These are phyloP conservation scores for Aspergillus fijiensis DNA, from an alignment of 2,329 filamentous ascomycete species.

Conservation along the genomic window DNA sequence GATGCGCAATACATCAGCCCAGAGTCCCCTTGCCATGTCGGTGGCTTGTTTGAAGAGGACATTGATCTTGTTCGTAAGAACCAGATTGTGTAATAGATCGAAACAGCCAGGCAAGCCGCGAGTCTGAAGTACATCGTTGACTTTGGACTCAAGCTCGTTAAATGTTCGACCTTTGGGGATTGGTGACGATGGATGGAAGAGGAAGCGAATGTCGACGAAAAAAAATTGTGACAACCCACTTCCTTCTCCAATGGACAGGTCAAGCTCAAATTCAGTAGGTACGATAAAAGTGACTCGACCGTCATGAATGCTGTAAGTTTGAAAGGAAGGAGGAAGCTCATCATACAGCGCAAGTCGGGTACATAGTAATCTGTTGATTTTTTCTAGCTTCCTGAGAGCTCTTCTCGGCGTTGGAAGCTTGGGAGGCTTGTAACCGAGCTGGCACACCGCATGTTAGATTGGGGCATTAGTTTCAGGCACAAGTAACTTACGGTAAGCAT, in stretches of 20 bases:
- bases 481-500: constrained; percentile 68
- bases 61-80: constrained; percentile 85
- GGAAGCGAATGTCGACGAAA: constrained; percentile 88
- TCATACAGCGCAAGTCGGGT: constrained; percentile 84
- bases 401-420: constrained; percentile 69
- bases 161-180: constrained; percentile 64
- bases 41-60: constrained; percentile 75
- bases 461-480: constrained; percentile 18
- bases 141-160: constrained; percentile 64
- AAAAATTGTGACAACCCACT: constrained; percentile 81
- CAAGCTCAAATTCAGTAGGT: constrained; percentile 82
- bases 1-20: constrained; percentile 75
- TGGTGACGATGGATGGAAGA: constrained; percentile 69
- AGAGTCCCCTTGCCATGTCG: constrained; percentile 67
- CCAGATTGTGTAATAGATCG: constrained; percentile 79
- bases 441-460: neutral
- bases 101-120: constrained; percentile 80
- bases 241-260: constrained; percentile 86
- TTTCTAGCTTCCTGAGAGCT: constrained; percentile 70
- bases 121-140: constrained; percentile 69
- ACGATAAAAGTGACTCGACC: constrained; percentile 91
- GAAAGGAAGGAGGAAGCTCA: constrained; percentile 74
- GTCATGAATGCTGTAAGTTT: constrained; percentile 72
- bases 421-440: constrained; percentile 75
- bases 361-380: constrained; percentile 79